Evolutionary conservation across 1,139 yeast species (phyloP), one percentile per base, ranked within the genome.

Genomic region (Groenewaldozyma auringiensis): DNA sequence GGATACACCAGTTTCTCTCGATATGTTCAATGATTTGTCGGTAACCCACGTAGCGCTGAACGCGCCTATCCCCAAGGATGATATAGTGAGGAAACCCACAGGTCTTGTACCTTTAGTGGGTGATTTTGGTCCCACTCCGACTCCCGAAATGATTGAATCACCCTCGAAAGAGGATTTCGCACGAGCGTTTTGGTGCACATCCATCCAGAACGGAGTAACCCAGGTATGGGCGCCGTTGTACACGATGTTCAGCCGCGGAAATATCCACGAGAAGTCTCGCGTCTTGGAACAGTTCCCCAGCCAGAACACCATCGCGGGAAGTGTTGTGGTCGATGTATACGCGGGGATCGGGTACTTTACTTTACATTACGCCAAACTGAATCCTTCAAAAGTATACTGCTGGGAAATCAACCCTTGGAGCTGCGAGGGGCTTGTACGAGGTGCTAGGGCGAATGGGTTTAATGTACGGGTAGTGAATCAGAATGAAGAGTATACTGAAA

Each of bases 381-480:
- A 74, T 0, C 87, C 85, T 1, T 50, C 60, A 11, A 66, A 67
- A 16, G 66, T 84, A 0, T 72, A 80, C 41, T 81, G 94, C 58
- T 87, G 95, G 87, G 96, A 87, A 53, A 65, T 87, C 40, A 87
- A 87, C 57, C 86, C 88, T 1, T 86, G 92, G 94, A 83, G 94
- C 41, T 74, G 83, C 4, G 79, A 80, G 54, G 95, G 94, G 0
- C 68, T 86, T 36, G 56, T 65, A 2, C 66, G 79, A 39, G 88
- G 88, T 1, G 71, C 83, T 6, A 45, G 50, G 1, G 58, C 57
- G 3, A 81, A 79, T 52, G 66, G 68, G 8, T 70, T 74, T 61
- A 59, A 54, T 4, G 72, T 67, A 44, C 64, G 60, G 47, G 31
- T 54, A 11, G 60, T 75, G 2, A 61, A 73, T 11, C n/a, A 36